Evolutionary conservation across 441 rosid genomes (phyloP).

Genomic region (Raphanus hybrid): DNA sequence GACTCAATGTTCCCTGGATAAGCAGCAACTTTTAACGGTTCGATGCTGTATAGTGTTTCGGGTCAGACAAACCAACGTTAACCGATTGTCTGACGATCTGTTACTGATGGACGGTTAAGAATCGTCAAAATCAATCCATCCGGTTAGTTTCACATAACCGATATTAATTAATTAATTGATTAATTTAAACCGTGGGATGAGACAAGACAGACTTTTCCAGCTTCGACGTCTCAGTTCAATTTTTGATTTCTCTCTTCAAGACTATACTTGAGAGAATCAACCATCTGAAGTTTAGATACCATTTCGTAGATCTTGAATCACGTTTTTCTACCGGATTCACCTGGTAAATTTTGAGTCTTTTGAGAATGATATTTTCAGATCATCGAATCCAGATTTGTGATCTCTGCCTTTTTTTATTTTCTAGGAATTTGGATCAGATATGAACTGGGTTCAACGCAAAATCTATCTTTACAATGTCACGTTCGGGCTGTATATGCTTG

Average conservation of each 20-base stretch:
- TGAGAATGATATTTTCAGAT: not conserved
- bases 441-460: slow-evolving; percentile 86
- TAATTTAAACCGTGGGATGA: slow-evolving; percentile 15
- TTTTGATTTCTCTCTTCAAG: slow-evolving; percentile 4
- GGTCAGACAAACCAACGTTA: not conserved
- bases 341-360: slow-evolving; percentile 19
- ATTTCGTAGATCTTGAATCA: no score
- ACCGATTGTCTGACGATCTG: not conserved
- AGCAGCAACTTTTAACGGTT: not conserved
- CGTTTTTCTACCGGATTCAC: not conserved
- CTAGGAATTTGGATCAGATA: slow-evolving; percentile 31
- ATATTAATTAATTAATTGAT: not conserved
- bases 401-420: not conserved
- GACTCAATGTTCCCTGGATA: not conserved
- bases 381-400: not conserved
- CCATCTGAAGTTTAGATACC: no score
- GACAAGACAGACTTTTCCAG: slow-evolving; percentile 10
- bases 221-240: slow-evolving; percentile 24
- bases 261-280: no score
- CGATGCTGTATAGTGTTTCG: not conserved
- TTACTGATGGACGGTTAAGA: no score
- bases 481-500: slow-evolving; percentile 97
- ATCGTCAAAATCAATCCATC: not conserved
- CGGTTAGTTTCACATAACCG: slow-evolving; percentile 8
- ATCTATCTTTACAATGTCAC: slow-evolving; percentile 95